Evolutionary conservation across 352 stramenopile species (phyloP), one percentile per base, ranked within the genome.

Genomic region (Discostella stelligera): DNA sequence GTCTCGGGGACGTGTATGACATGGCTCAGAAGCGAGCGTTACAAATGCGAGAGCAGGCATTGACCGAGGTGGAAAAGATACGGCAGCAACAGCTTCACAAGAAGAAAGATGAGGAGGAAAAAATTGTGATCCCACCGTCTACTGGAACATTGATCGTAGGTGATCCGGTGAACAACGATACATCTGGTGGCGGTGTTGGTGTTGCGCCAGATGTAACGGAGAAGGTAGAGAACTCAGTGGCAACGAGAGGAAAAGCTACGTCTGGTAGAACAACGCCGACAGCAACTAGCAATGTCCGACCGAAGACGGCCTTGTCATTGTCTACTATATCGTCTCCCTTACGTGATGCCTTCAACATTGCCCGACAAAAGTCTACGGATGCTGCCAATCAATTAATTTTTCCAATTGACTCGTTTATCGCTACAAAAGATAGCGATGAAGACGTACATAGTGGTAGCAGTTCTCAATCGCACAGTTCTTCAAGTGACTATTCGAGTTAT

Each of bases 321-420:
- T 20, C 20, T 21, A 49, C 50, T 14, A 65, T 65, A 11, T 20
- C 27, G 2, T 60, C 69, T 9, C 56, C 62, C 5, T 20, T 74
- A 41, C 53, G 50, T 27, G 37, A 54, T 10, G 72, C 72, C 30
- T 66, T 80, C 11, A 52, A 62, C 21, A 64, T 74, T 48, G 72
- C 66, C 20, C 59, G 39, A 27, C 20, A 58, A 8, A 80, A 56
- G 3, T 44, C 27, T 20, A 20, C 49, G 0, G 72, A 80, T 20
- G 72, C 53, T 16, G 72, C 72, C 48, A 74, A 71, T 25, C 50
- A 74, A 52, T 65, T 80, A 13, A 65, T 80, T 11, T 80, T 74
- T 39, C 72, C 72, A 20, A 49, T 69, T 20, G 69, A 66, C 27
- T 27, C 60, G 2, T 71, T 65, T 48, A 46, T 37, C 0, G 23